These are phyloP conservation scores for Tolypocladium pustulatum DNA, from an alignment of 2,329 filamentous ascomycete genomes.

Conservation along the genomic window DNA sequence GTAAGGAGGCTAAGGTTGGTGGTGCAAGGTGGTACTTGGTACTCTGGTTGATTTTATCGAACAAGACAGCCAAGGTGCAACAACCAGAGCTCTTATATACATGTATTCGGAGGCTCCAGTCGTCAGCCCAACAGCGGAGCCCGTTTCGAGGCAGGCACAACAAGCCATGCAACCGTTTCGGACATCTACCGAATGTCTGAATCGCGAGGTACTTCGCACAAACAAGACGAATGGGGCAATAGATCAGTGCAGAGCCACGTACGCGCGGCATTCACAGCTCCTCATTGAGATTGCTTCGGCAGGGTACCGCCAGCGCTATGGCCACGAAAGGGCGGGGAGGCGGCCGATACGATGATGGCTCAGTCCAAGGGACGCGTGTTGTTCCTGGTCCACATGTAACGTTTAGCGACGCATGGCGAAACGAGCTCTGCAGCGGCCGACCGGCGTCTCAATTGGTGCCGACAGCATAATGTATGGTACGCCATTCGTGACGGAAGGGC, in stretches of 20 bases:
- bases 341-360: background rate
- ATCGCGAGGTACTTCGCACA: background rate
- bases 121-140: background rate
- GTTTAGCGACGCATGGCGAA: background rate
- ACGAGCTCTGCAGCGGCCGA: background rate
- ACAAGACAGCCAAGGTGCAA: background rate
- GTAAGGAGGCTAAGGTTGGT: background rate
- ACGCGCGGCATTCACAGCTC: background rate
- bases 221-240: background rate
- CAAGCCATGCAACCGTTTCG: background rate
- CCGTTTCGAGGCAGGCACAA: background rate
- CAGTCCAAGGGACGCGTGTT: background rate
- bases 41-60: background rate
- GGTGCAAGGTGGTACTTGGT: background rate
- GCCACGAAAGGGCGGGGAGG: background rate
- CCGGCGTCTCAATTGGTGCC: background rate
- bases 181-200: background rate
- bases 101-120: background rate
- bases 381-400: background rate
- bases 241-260: background rate
- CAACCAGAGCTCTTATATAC: background rate
- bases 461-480: too few species aligned
- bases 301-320: background rate
- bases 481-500: too few species aligned
- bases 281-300: background rate